These are phyloP conservation scores for Fragilariopsis cylindrus DNA, from an alignment of 108 stramenopile species.

Conservation along the genomic window DNA sequence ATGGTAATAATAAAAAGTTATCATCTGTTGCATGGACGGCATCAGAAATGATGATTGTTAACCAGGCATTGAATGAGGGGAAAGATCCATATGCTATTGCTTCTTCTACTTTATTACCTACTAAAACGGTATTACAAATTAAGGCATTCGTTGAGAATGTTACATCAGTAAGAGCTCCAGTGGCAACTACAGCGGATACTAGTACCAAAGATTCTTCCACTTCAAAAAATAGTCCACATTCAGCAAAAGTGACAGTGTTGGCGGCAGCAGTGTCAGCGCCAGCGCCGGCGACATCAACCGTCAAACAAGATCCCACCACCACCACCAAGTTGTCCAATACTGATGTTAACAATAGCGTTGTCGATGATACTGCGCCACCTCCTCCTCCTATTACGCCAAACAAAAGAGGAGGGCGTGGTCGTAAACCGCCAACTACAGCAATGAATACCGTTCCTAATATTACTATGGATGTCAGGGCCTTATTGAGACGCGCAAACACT, in stretches of 20 bases:
- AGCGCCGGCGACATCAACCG: background rate
- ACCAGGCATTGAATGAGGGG: constrained; percentile 24
- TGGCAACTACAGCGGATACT: background rate
- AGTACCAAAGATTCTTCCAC: constrained; percentile 14
- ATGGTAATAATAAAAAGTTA: background rate
- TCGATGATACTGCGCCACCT: constrained; percentile 1
- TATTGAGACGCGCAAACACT: constrained; percentile 36
- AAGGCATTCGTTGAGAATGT: constrained; percentile 42
- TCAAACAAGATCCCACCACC: background rate
- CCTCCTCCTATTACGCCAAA: constrained; percentile 24
- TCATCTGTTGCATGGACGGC: constrained; percentile 41
- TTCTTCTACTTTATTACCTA: constrained; percentile 16
- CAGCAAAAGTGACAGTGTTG: background rate
- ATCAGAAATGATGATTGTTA: constrained; percentile 25
- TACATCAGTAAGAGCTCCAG: background rate
- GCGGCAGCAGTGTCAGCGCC: background rate
- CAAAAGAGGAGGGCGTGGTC: constrained; percentile 64
- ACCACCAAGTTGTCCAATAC: too few relatives aligned
- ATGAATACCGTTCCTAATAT: constrained; percentile 82
- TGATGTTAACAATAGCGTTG: background rate
- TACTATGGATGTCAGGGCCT: constrained; percentile 58
- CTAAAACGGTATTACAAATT: constrained; percentile 46
- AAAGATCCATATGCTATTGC: constrained; percentile 25
- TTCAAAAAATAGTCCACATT: background rate
- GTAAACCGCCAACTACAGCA: constrained; percentile 78